Evolutionary conservation across 768 basidiomycete genomes (phyloP).

Genomic region (Artomyces pyxidatus): DNA sequence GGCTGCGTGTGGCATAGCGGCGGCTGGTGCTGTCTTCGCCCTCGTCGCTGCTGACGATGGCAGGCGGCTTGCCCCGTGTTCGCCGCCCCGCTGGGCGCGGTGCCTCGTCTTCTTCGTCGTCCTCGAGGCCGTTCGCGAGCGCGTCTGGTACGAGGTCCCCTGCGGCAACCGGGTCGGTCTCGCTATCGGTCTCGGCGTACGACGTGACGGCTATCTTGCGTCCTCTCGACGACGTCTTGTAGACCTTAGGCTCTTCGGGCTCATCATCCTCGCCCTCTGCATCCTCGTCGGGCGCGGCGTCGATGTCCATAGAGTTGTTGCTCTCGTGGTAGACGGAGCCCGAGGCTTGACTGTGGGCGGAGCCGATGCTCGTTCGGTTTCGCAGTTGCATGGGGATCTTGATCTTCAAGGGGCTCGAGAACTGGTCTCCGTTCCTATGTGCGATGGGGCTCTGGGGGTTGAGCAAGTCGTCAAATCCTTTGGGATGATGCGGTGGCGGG

Average conservation of each 20-base stretch:
- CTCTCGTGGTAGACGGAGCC: conserved; percentile 29
- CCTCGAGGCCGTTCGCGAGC: conserved; percentile 6
- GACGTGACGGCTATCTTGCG: conserved; percentile 19
- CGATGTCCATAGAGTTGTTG: conserved; percentile 24
- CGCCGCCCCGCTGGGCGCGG: conserved; percentile 12
- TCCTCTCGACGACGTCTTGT: conserved; percentile 18
- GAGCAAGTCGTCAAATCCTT: background rate
- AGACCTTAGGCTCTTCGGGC: conserved; percentile 8
- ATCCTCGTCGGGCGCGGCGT: conserved; percentile 18
- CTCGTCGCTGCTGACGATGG: conserved; percentile 39
- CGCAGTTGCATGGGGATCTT: conserved; percentile 16
- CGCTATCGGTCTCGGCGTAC: conserved; percentile 23
- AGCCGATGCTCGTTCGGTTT: conserved; percentile 11
- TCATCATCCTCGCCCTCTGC: conserved; percentile 17
- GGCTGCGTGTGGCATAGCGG: conserved; percentile 34
- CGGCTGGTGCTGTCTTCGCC: conserved; percentile 22
- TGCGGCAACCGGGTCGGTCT: conserved; percentile 11
- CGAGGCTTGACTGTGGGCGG: conserved; percentile 20
- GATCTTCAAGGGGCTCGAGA: conserved; percentile 7
- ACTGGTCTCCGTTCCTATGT: background rate
- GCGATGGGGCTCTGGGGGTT: background rate
- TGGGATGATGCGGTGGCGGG: background rate
- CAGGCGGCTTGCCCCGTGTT: conserved; percentile 15
- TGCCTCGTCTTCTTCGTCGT: conserved; percentile 21
- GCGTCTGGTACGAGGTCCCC: conserved; percentile 6